Evolutionary conservation across 1,284 basidiomycete species (phyloP).

Genomic region (Omphalotus olearius): DNA sequence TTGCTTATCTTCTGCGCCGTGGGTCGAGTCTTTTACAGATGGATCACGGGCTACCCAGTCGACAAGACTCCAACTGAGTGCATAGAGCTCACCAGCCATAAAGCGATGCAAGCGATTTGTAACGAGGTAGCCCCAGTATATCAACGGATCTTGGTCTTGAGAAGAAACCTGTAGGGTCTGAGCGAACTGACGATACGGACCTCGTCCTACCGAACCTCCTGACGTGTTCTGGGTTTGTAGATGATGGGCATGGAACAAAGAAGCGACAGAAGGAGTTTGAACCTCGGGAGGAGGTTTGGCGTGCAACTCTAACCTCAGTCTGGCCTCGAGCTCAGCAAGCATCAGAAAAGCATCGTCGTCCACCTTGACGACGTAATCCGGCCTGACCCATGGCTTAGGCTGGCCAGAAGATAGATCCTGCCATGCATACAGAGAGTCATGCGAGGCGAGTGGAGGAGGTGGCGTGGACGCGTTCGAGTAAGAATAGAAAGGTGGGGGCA

Average conservation of each 20-base stretch:
- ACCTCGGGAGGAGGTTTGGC: conserved; percentile 23
- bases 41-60: conserved; percentile 81
- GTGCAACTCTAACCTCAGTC: conserved; percentile 73
- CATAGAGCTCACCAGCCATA: conserved; percentile 97
- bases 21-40: conserved; percentile 60
- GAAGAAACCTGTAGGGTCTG: neutral
- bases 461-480: conserved; percentile 54
- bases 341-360: conserved; percentile 96
- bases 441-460: conserved; percentile 56
- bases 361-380: conserved; percentile 88
- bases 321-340: conserved; percentile 87
- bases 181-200: conserved; percentile 4
- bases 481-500: conserved; percentile 45
- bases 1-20: conserved; percentile 93
- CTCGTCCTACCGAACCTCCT: conserved; percentile 2
- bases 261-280: conserved; percentile 6
- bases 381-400: conserved; percentile 65
- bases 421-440: conserved; percentile 59
- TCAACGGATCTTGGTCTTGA: conserved; percentile 54
- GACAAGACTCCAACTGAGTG: conserved; percentile 87
- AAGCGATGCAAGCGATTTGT: conserved; percentile 87
- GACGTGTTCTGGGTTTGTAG: conserved; percentile 3
- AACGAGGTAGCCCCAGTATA: conserved; percentile 96
- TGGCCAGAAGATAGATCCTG: conserved; percentile 40
- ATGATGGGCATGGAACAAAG: neutral